Evolutionary conservation across 345 rosid species (phyloP).

Genomic region (Bretschneidera sinensis): DNA sequence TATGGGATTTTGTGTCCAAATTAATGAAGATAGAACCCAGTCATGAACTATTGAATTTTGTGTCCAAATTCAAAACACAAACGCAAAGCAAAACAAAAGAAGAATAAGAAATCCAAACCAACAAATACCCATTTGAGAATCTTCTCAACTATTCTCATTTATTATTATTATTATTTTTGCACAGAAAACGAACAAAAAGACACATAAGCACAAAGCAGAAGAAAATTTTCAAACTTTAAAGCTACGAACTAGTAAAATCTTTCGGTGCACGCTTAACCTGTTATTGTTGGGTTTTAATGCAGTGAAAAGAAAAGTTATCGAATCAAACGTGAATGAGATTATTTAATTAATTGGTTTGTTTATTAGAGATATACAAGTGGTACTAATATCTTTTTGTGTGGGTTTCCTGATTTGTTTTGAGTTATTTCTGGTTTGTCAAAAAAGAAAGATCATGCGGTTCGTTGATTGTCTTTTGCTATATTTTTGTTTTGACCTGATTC

Average conservation of each 20-base stretch:
- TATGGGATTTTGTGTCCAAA: constrained; percentile 10
- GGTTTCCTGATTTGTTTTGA: constrained; percentile 6
- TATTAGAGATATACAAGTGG: background rate
- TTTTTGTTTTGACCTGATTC: constrained; percentile 29
- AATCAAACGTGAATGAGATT: constrained; percentile 11
- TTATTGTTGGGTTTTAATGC: constrained; percentile 19
- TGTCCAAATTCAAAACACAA: constrained; percentile 13
- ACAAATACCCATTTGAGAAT: constrained; percentile 4
- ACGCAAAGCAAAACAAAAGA: background rate
- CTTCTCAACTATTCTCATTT: background rate
- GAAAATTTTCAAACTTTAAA: background rate
- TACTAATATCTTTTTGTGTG: background rate
- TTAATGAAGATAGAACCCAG: constrained; percentile 1
- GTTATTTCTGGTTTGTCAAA: background rate
- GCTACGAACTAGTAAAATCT: background rate
- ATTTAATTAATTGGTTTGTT: no score
- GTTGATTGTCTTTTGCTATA: background rate
- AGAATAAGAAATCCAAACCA: background rate
- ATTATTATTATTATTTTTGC: background rate
- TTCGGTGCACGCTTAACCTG: constrained; percentile 21
- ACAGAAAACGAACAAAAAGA: constrained; percentile 12
- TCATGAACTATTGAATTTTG: constrained; percentile 8
- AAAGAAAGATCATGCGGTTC: constrained; percentile 10
- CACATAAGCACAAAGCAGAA: background rate
- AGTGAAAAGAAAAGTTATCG: background rate